These are phyloP conservation scores for Geotrichum histeridarum DNA, from an alignment of 1,139 yeast species.

Conservation along the genomic window DNA sequence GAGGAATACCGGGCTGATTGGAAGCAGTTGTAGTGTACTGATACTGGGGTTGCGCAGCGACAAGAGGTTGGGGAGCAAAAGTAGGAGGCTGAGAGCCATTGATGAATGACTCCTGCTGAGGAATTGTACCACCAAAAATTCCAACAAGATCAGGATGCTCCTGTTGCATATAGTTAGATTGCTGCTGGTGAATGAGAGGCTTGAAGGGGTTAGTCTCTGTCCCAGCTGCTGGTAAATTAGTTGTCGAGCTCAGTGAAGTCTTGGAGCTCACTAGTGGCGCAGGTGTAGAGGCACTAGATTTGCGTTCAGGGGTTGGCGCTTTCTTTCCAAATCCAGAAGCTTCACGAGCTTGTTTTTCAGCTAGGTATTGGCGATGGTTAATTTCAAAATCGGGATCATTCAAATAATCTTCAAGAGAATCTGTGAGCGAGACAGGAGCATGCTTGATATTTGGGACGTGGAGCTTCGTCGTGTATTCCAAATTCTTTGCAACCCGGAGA, in stretches of 20 bases:
- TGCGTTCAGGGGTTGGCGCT: constrained; percentile 17
- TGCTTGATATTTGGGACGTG: constrained; percentile 95
- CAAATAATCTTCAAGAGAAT: constrained; percentile 81
- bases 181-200: constrained; percentile 17
- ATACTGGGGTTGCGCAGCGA: constrained; percentile 24
- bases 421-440: constrained; percentile 90
- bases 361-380: constrained; percentile 71
- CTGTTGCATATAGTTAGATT: constrained; percentile 15
- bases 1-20: constrained; percentile 13
- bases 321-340: constrained; percentile 21
- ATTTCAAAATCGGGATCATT: constrained; percentile 79
- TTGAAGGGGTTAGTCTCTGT: constrained; percentile 26
- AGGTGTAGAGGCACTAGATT: constrained; percentile 9
- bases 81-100: constrained; percentile 16
- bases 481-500: constrained; percentile 80
- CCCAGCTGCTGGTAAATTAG: constrained; percentile 33
- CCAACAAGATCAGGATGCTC: constrained; percentile 25
- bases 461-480: constrained; percentile 79
- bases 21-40: constrained; percentile 19
- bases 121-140: constrained; percentile 25
- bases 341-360: constrained; percentile 49
- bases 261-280: constrained; percentile 4
- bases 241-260: constrained; percentile 25
- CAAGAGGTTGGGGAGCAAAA: constrained; percentile 7
- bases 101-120: constrained; percentile 23